Percentiles rank a stretch among this genome's conserved stretches.
Evolutionary conservation across 768 basidiomycete species (phyloP).

Genomic region (Gautieria morchelliformis): DNA sequence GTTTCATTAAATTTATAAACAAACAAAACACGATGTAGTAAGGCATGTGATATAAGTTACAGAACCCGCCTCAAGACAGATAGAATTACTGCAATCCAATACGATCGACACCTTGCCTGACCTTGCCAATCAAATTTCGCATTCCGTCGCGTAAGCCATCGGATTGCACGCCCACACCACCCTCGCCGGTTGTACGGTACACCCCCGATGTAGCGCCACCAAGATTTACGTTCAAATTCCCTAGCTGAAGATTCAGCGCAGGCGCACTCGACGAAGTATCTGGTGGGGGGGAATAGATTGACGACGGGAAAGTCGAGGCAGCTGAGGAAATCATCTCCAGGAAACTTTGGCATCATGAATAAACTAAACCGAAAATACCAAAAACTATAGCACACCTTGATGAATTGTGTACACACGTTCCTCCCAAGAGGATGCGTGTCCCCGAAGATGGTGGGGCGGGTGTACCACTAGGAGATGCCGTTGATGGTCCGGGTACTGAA

Average conservation of each 20-base stretch:
- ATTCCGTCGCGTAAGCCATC: slow-evolving; percentile 89
- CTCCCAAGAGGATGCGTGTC: slow-evolving; percentile 78
- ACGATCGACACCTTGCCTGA: slow-evolving; percentile 63
- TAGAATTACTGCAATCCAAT: slow-evolving; percentile 11
- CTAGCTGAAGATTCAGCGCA: slow-evolving; percentile 83
- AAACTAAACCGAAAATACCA: neutral
- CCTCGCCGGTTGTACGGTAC: slow-evolving; percentile 72
- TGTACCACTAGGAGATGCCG: slow-evolving; percentile 36
- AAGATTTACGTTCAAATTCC: slow-evolving; percentile 86
- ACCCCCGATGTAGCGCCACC: slow-evolving; percentile 84
- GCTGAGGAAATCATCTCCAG: slow-evolving; percentile 81
- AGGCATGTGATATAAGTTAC: too few species aligned
- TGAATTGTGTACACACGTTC: slow-evolving; percentile 93
- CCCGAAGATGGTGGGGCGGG: slow-evolving; percentile 36
- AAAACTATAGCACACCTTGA: slow-evolving; percentile 48
- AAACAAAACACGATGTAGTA: too few species aligned
- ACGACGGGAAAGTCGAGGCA: slow-evolving; percentile 47
- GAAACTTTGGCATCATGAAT: slow-evolving; percentile 40
- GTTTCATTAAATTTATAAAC: too few species aligned
- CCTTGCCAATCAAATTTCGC: slow-evolving; percentile 77
- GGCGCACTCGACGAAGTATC: slow-evolving; percentile 68
- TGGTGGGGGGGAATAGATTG: slow-evolving; percentile 66
- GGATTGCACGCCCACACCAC: slow-evolving; percentile 57
- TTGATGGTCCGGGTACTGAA: slow-evolving; percentile 22
- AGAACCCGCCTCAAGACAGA: too few species aligned